Evolutionary conservation across 169 alveolate species (phyloP).

Genomic region (Plasmodium blacklocki): DNA sequence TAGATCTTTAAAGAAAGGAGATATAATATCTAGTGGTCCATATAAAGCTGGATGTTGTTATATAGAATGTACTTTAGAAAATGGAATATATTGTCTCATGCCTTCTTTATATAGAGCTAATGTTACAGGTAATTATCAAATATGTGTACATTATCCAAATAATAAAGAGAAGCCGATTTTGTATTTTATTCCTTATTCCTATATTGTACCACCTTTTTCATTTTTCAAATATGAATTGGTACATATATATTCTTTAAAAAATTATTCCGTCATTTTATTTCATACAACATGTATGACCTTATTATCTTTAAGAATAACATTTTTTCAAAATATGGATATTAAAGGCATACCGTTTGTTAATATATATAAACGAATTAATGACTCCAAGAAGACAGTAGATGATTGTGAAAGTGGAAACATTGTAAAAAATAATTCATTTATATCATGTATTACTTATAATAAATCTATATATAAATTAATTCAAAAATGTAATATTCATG

Average conservation of each 20-base stretch:
- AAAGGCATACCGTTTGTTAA: conserved; percentile 74
- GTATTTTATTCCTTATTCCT: conserved; percentile 68
- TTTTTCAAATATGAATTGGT: conserved; percentile 44
- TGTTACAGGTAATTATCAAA: conserved; percentile 54
- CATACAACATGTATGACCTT: conserved; percentile 20
- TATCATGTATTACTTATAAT: conserved; percentile 20
- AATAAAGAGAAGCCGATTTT: conserved; percentile 42
- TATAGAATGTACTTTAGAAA: conserved; percentile 63
- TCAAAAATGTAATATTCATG: conserved; percentile 71
- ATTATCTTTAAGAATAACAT: conserved; percentile 45
- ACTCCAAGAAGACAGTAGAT: background rate
- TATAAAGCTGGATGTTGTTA: conserved; percentile 86
- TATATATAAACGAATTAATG: conserved; percentile 48
- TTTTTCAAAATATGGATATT: conserved; percentile 60
- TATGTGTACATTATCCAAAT: conserved; percentile 74
- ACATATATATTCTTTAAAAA: conserved; percentile 62
- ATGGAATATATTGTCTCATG: conserved; percentile 80
- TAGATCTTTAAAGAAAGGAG: conserved; percentile 82
- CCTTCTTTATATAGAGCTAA: conserved; percentile 80
- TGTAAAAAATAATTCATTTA: conserved; percentile 46
- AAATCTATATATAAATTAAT: conserved; percentile 30
- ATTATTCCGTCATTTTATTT: conserved; percentile 70
- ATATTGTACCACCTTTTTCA: conserved; percentile 65
- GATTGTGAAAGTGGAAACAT: conserved; percentile 54
- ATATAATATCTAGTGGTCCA: conserved; percentile 83